A percentile compares a stretch with the other conserved stretches of the same genome.
Conservation (phyloP, 352 stramenopile genomes). For the Pythium aristosporum region DNA sequence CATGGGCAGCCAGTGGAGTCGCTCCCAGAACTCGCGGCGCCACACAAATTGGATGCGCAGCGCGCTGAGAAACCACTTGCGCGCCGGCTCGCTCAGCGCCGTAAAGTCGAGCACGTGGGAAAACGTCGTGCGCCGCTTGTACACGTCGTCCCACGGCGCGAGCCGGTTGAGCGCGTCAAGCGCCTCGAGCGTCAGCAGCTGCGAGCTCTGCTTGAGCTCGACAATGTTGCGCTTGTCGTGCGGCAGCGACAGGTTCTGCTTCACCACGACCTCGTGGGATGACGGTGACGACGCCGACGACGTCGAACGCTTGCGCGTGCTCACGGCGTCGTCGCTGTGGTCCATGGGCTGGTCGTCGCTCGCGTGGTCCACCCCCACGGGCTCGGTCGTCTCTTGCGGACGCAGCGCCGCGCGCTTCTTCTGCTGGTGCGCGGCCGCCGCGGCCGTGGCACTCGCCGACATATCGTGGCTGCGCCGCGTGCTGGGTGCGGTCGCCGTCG, state of each 20-base stretch:
- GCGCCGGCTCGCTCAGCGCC: slow-evolving; percentile 24
- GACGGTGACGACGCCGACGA: not conserved
- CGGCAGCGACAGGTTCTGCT: slow-evolving; percentile 42
- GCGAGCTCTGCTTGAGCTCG: slow-evolving; percentile 42
- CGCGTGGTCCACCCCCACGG: no score
- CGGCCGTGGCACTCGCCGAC: not conserved
- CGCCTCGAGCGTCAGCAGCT: slow-evolving; percentile 28
- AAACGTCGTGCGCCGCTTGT: slow-evolving; percentile 30
- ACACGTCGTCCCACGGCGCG: slow-evolving; percentile 47
- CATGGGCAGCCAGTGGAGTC: slow-evolving; percentile 47
- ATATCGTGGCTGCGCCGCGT: not conserved
- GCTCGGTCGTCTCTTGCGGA: not conserved
- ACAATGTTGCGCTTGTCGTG: slow-evolving; percentile 40
- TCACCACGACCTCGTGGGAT: slow-evolving; percentile 25
- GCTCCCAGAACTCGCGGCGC: slow-evolving; percentile 48
- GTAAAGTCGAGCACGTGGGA: slow-evolving; percentile 34
- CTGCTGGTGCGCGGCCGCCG: not conserved
- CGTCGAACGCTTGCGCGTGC: slow-evolving; percentile 16
- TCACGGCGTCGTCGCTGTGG: not conserved
- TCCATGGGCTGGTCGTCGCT: no score
- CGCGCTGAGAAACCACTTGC: slow-evolving; percentile 33
- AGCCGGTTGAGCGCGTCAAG: slow-evolving; percentile 28
- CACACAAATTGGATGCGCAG: slow-evolving; percentile 46
- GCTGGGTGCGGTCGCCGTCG: not conserved
- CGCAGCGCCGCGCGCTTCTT: slow-evolving; percentile 12